Base-by-base conservation (phyloP, 2,329 filamentous ascomycete genomes). In the Pestalotiopsis sp. region DNA sequence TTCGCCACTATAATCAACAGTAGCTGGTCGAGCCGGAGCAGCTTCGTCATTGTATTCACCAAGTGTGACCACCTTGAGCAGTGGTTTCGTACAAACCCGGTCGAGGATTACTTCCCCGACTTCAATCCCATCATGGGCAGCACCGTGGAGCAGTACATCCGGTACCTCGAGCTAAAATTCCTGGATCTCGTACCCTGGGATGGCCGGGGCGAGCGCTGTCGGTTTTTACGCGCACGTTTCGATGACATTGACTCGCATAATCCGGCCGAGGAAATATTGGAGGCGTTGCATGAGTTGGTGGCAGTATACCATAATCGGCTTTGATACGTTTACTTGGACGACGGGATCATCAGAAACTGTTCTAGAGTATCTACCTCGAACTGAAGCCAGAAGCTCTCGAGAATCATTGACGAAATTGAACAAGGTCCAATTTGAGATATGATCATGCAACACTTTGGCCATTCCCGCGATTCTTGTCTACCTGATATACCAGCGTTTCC, bases 401-500 rank as follows among this genome's bases (percentile, higher is more conserved):
- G 27, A 3, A 31, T 31, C 6, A 31, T 31, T 6, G 20, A 7
- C 27, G 27, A 31, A 31, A 31, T 7, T 31, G 27, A 31, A 1
- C 27, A 31, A 31, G 4, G 4, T 31, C 27, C 4, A 31, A 31
- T 31, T 7, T 31, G 27, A 7, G 27, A 31, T 7, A 31, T 31
- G 5, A 1, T 23, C 39, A 45, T 64, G 58, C 38, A 12, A 58
- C 38, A 49, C 49, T 27, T 27, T 27, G 38, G 45, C 61, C 1
- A 60, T 52, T 4, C 3, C 39, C 20, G 14, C 23, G 14, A 36
- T 45, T 3, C 49, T 68, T 1, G 7, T 57, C 2, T 65, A 68
- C 38, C 9, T 39, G 11, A 14, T 64, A 7, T 68, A 68, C 23
- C 49, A 36, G 6, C 61, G 66, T 25, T 56, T 68, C 36, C 36